A percentile compares a stretch with the other conserved stretches of the same genome.
Conservation (phyloP, 768 basidiomycete genomes). For the Trichaptum fuscoviolaceum region DNA sequence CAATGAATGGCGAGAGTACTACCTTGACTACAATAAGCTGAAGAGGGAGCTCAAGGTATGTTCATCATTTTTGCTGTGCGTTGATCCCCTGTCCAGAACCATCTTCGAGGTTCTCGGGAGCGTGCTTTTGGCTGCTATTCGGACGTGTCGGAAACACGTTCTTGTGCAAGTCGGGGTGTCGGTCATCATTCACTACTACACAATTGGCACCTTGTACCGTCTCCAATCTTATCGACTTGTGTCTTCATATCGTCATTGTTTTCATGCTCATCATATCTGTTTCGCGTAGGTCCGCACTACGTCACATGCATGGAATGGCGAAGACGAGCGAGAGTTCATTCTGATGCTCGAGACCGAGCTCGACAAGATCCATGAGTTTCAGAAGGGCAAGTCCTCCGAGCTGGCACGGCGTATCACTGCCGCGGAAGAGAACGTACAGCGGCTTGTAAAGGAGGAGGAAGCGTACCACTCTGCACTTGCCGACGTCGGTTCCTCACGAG, state of each 20-base stretch:
- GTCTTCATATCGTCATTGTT: not conserved
- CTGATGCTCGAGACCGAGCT: slow-evolving; percentile 76
- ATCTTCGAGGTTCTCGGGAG: not conserved
- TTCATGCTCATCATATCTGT: slow-evolving; percentile 1
- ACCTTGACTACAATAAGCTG: slow-evolving; percentile 83
- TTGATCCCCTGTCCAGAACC: slow-evolving; percentile 4
- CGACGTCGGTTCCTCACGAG: not conserved
- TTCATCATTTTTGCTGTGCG: slow-evolving; percentile 9
- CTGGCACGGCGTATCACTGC: slow-evolving; percentile 75
- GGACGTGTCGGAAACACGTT: not conserved
- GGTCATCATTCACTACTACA: not conserved
- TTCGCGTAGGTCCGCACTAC: slow-evolving; percentile 43
- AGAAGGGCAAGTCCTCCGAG: slow-evolving; percentile 85
- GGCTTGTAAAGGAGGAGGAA: slow-evolving; percentile 60
- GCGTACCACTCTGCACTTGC: slow-evolving; percentile 13
- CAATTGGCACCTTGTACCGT: not conserved
- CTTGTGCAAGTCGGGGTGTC: not conserved
- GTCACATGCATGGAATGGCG: slow-evolving; percentile 58
- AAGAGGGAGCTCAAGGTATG: slow-evolving; percentile 86
- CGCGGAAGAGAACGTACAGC: slow-evolving; percentile 76
- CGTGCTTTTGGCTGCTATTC: not conserved
- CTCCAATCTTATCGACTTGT: not conserved
- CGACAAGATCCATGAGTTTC: slow-evolving; percentile 92
- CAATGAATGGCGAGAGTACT: slow-evolving; percentile 86
- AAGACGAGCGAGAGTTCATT: slow-evolving; percentile 82